Evolutionary conservation across 441 rosid genomes (phyloP).

Genomic region (Corymbia citriodora): DNA sequence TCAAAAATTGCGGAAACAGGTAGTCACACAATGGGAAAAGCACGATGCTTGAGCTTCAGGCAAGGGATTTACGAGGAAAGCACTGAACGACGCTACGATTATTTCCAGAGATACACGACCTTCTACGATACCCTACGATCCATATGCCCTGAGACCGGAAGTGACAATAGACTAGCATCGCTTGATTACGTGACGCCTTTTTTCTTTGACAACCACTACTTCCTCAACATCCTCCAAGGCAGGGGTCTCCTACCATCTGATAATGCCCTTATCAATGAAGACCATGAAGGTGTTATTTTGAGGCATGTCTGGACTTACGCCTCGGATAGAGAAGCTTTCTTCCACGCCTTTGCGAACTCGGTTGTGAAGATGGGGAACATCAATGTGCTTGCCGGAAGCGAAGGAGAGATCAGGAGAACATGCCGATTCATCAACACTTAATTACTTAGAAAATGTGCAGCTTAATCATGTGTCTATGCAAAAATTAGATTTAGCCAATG

Average conservation of each 20-base stretch:
- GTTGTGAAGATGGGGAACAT: constrained; percentile 70
- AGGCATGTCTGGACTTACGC: constrained; percentile 61
- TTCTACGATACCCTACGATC: constrained; percentile 44
- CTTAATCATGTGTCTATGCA: neutral
- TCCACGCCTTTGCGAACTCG: constrained; percentile 43
- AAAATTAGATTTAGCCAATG: neutral
- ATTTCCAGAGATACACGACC: constrained; percentile 44
- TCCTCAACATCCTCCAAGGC: constrained; percentile 51
- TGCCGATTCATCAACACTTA: constrained; percentile 50
- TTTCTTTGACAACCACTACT: constrained; percentile 71
- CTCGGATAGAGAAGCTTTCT: constrained; percentile 40
- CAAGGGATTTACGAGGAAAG: constrained; percentile 40
- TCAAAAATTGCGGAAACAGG: constrained; percentile 16
- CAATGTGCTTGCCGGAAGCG: constrained; percentile 41
- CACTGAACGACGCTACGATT: constrained; percentile 31
- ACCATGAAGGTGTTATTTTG: constrained; percentile 41
- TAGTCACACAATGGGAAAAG: constrained; percentile 70
- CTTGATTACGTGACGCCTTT: constrained; percentile 52
- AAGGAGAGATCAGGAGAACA: constrained; percentile 54
- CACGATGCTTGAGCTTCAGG: constrained; percentile 73
- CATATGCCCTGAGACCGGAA: constrained; percentile 51
- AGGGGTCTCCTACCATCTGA: constrained; percentile 61
- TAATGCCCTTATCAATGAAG: constrained; percentile 45
- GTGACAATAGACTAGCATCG: constrained; percentile 39
- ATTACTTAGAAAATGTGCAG: neutral